Evolutionary conservation across 2,329 filamentous ascomycete genomes (phyloP).

Genomic region (Sporothrix globosa): DNA sequence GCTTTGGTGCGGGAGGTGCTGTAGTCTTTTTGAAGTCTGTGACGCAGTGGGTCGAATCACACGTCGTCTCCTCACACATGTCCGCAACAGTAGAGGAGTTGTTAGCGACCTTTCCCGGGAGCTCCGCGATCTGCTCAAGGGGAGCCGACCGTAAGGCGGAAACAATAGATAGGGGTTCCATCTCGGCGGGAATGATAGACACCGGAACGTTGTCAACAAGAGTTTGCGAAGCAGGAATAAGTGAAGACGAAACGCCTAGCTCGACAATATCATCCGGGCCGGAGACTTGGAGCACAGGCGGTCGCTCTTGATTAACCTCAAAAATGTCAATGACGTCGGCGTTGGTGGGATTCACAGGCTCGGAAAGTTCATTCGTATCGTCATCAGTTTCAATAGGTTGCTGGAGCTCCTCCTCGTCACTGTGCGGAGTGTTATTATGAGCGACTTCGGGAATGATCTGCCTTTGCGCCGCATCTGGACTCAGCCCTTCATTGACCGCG

Average conservation of each 20-base stretch:
- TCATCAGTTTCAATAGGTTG: background rate
- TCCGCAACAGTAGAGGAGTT: background rate
- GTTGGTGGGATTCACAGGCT: background rate
- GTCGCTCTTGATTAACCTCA: background rate
- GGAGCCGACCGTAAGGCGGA: background rate
- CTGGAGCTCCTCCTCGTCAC: background rate
- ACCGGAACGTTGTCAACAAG: background rate
- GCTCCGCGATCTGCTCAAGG: background rate
- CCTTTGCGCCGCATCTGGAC: background rate
- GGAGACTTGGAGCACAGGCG: conserved; percentile 18
- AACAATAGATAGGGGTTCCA: background rate
- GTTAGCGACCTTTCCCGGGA: background rate
- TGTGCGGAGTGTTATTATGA: background rate
- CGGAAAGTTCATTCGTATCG: background rate
- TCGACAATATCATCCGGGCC: conserved; percentile 9
- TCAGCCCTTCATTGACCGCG: background rate
- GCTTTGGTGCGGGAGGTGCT: background rate
- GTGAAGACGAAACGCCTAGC: background rate
- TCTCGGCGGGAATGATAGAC: background rate
- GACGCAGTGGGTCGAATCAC: background rate
- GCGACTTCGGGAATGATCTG: background rate
- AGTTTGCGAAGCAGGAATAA: background rate
- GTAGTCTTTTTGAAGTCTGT: background rate
- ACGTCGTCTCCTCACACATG: background rate
- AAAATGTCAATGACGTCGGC: background rate